Evolutionary conservation across 257 asterid genomes (phyloP).

Genomic region (Solanum piurae): DNA sequence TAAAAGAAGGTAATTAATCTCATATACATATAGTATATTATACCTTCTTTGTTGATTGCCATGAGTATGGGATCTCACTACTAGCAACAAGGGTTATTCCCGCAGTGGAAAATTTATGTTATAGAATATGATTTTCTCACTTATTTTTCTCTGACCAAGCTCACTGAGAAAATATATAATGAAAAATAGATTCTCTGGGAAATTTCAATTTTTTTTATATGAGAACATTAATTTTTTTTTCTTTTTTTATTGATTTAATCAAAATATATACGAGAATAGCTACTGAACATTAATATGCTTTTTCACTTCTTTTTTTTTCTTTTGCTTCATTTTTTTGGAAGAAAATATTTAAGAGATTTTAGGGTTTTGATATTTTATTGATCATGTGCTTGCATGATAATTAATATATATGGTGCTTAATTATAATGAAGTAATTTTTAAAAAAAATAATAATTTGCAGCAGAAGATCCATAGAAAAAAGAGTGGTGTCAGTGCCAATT

Average conservation of each 20-base stretch:
- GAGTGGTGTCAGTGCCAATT: slow-evolving; percentile 71
- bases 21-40: neutral
- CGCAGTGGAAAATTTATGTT: no score
- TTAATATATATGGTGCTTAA: neutral
- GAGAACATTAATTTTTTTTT: no score
- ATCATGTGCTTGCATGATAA: slow-evolving; percentile 24
- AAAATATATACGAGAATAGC: neutral
- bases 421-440: neutral
- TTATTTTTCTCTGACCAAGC: no score
- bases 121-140: neutral
- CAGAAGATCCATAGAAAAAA: slow-evolving; percentile 55
- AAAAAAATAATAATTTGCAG: slow-evolving; percentile 18
- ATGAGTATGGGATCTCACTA: neutral
- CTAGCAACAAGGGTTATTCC: neutral
- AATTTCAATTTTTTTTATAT: no score
- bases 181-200: no score
- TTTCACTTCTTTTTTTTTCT: neutral
- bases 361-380: neutral
- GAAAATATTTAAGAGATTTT: neutral
- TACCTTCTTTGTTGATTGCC: neutral
- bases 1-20: slow-evolving; percentile 45
- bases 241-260: neutral
- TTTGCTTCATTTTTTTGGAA: neutral
- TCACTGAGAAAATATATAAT: no score
- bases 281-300: no score